Evolutionary conservation across 306 rosid species (phyloP).

Genomic region (Neltuma alba): DNA sequence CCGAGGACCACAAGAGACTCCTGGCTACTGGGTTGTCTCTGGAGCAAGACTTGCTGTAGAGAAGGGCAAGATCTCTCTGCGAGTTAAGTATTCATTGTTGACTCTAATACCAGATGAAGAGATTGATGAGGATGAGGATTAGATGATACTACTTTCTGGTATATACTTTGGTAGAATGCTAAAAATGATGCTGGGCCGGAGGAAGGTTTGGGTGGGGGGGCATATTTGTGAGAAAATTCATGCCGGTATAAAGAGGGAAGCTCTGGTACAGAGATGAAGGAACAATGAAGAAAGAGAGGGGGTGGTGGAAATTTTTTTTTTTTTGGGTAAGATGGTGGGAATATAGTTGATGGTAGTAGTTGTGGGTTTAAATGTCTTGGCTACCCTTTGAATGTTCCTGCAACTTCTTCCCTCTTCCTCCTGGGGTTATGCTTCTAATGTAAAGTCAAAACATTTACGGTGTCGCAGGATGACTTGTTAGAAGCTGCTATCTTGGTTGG

Average conservation of each 20-base stretch:
- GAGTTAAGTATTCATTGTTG: slow-evolving; percentile 83
- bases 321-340: neutral
- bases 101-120: slow-evolving; percentile 78
- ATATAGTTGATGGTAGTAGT: neutral
- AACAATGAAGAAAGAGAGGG: neutral
- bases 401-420: slow-evolving; percentile 14
- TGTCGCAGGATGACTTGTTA: slow-evolving; percentile 16
- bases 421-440: slow-evolving; percentile 23
- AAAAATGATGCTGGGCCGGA: neutral
- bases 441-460: neutral
- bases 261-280: neutral
- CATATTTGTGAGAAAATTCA: neutral
- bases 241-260: slow-evolving; percentile 5
- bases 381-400: slow-evolving; percentile 4
- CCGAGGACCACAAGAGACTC: slow-evolving; percentile 93
- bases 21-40: slow-evolving; percentile 97
- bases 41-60: slow-evolving; percentile 92
- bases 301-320: neutral
- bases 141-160: slow-evolving; percentile 36
- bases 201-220: neutral
- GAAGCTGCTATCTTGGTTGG: slow-evolving; percentile 28
- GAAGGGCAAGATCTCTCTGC: slow-evolving; percentile 82
- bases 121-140: slow-evolving; percentile 54
- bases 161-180: slow-evolving; percentile 28
- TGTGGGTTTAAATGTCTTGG: neutral